Evolutionary conservation across 148 eudicot genomes (phyloP).

Genomic region (Simmondsia chinensis): DNA sequence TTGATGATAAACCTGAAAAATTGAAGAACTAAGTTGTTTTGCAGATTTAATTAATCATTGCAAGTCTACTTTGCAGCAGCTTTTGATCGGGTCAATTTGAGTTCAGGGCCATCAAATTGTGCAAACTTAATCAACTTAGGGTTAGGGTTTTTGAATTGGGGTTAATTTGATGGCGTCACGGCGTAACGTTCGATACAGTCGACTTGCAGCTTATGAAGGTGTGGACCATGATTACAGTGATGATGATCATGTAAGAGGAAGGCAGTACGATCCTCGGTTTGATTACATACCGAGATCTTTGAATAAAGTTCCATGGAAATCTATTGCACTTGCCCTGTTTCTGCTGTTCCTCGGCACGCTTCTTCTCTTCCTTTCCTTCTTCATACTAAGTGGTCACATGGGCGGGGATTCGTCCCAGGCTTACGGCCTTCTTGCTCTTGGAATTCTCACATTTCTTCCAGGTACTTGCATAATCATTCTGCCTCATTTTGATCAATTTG

Average conservation of each 20-base stretch:
- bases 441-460: constrained; percentile 75
- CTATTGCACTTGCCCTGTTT: constrained; percentile 73
- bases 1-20: too few relatives aligned
- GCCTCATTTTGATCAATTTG: background rate
- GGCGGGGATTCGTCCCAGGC: constrained; percentile 80
- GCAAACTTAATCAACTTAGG: too few relatives aligned
- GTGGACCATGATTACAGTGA: constrained; percentile 11
- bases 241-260: constrained; percentile 14
- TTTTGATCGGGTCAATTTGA: too few relatives aligned
- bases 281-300: constrained; percentile 57
- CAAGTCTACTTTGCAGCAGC: too few relatives aligned
- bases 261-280: constrained; percentile 56
- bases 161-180: constrained; percentile 67
- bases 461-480: constrained; percentile 26
- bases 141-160: too few relatives aligned
- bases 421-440: constrained; percentile 80
- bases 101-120: too few relatives aligned
- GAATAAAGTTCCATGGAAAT: constrained; percentile 87
- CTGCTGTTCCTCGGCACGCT: constrained; percentile 59
- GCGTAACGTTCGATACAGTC: constrained; percentile 56
- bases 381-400: constrained; percentile 92
- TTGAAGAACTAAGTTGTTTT: too few relatives aligned
- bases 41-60: too few relatives aligned
- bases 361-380: constrained; percentile 62
- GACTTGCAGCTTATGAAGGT: constrained; percentile 53